phyloP scores from a whole-genome alignment of 305 asterid species.

The Fraxinus baroniana region DNA sequence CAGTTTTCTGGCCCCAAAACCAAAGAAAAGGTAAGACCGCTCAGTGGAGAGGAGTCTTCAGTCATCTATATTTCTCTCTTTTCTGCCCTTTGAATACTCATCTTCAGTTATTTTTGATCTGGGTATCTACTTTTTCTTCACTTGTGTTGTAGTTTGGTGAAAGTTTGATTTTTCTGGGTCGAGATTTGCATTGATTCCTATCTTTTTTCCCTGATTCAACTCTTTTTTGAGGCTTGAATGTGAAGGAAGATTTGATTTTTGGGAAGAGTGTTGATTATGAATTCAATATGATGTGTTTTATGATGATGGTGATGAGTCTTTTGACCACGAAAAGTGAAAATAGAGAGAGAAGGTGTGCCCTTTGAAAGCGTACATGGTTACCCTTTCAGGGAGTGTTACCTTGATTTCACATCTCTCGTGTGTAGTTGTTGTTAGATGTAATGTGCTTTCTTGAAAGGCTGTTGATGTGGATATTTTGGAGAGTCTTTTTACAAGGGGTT shows the following conservation, averaged over 20 bases:
- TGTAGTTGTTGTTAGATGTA: slow-evolving; percentile 16
- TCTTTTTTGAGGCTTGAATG: background rate
- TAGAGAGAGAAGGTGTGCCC: slow-evolving; percentile 25
- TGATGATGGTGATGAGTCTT: slow-evolving; percentile 1
- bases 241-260: background rate
- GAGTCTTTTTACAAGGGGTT: slow-evolving; percentile 12
- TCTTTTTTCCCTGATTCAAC: background rate
- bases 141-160: background rate
- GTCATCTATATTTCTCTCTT: background rate
- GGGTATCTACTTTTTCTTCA: background rate
- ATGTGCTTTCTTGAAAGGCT: slow-evolving; percentile 9
- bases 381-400: slow-evolving; percentile 26
- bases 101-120: background rate
- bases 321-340: slow-evolving; percentile 38
- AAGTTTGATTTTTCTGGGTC: background rate
- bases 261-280: slow-evolving; percentile 1
- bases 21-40: background rate
- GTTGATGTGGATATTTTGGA: slow-evolving; percentile 16
- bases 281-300: background rate
- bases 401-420: slow-evolving; percentile 31
- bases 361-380: slow-evolving; percentile 36
- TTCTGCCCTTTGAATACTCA: background rate
- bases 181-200: background rate
- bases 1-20: background rate
- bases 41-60: background rate